These are phyloP conservation scores for Blastobotrys attinorum DNA, from an alignment of 805 yeast species.

Conservation along the genomic window DNA sequence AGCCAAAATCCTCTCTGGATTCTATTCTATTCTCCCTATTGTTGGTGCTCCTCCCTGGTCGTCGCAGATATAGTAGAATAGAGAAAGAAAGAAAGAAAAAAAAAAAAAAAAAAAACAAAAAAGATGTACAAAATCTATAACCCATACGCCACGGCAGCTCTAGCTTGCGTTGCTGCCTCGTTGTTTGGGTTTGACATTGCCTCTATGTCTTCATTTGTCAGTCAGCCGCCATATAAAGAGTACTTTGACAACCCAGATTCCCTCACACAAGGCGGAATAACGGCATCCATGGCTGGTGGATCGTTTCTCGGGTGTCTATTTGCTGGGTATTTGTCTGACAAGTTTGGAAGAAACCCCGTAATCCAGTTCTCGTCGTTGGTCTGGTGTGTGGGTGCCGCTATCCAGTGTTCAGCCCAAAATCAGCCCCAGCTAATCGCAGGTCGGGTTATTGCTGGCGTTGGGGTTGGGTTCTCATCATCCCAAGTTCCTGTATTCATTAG, in stretches of 20 bases:
- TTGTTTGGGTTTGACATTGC: conserved; percentile 76
- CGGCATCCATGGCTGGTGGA: conserved; percentile 72
- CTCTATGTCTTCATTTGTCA: conserved; percentile 64
- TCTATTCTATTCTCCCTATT: too few relatives aligned
- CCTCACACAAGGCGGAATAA: conserved; percentile 59
- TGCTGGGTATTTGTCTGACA: conserved; percentile 45
- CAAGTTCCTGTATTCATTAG: conserved; percentile 59
- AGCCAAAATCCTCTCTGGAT: too few relatives aligned
- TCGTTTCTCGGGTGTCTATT: conserved; percentile 61
- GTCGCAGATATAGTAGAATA: too few relatives aligned
- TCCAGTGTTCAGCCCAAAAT: conserved; percentile 41
- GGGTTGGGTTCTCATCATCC: conserved; percentile 58
- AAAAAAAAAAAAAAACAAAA: conserved; percentile 33
- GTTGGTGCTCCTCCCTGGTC: too few relatives aligned
- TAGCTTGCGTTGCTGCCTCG: conserved; percentile 60
- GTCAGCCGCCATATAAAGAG: conserved; percentile 38
- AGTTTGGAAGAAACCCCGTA: conserved; percentile 47
- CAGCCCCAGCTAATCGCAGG: conserved; percentile 43
- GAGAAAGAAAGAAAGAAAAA: too few relatives aligned
- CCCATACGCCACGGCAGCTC: conserved; percentile 46
- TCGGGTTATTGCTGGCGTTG: conserved; percentile 54
- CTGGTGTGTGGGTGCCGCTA: conserved; percentile 57
- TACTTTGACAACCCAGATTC: conserved; percentile 51
- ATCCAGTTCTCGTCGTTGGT: conserved; percentile 46
- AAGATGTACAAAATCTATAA: conserved; percentile 36